Evolutionary conservation across 805 yeast species (phyloP), one percentile per base, ranked within the genome.

Genomic region (Candida schatavii): DNA sequence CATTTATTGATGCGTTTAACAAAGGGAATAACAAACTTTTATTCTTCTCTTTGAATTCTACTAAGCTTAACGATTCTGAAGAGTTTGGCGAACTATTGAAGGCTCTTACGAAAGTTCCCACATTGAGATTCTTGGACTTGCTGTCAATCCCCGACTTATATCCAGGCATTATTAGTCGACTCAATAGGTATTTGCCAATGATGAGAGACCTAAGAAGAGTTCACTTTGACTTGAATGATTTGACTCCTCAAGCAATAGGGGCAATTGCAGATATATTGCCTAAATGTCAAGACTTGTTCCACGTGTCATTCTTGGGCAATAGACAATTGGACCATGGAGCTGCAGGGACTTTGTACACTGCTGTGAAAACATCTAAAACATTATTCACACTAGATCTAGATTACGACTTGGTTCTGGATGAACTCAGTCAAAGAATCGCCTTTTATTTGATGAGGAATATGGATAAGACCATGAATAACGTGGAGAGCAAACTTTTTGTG

Each of bases 401-500:
- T 50, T 75, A 75, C 50, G 80, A 76, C 50, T 59, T 74, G 42
- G 64, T 75, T 18, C 66, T 70, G 15, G 83, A 78, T 43, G 77
- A 74, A 42, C 56, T 78, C 19, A 64, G 77, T 0, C 79, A 78
- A 23, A 68, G 77, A 54, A 72, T 78, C 36, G 82, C 81, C 0
- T 72, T 76, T 38, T 76, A 76, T 49, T 58, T 77, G 42, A 77
- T 78, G 82, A 68, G 74, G 48, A 78, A 78, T 52, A 72, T 78
- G 77, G 80, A 77, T 50, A 61, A 57, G 26, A 64, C 64, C 20
- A 57, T 75, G 50, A 70, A 64, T 47, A 46, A 48, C 19, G 48
- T 53, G 31, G 45, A 30, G 22, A 22, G 27, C 17, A 45, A 42
- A 17, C 33, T 30, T 9, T 40, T 28, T 27, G 37, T 35, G 18